Conservation (phyloP, 2,329 filamentous ascomycete genomes). For the Onygenales sp. region DNA sequence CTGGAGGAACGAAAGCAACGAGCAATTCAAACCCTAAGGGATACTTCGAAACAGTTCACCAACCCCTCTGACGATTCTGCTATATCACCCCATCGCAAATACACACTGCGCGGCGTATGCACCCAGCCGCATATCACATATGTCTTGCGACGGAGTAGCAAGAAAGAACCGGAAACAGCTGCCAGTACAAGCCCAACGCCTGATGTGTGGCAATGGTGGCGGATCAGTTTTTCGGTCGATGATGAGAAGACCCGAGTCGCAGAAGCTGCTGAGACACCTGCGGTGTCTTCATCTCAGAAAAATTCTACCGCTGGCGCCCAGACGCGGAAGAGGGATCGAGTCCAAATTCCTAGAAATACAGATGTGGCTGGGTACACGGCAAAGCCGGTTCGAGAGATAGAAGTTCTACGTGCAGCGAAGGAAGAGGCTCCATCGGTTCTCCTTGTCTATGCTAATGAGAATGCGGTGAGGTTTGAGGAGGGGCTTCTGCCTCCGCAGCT, state of each 20-base stretch:
- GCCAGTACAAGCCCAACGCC: constrained; percentile 13
- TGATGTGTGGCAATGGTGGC: constrained; percentile 46
- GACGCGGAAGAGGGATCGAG: constrained; percentile 8
- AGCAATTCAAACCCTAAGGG: constrained; percentile 31
- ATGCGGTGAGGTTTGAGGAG: constrained; percentile 27
- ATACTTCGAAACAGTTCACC: constrained; percentile 39
- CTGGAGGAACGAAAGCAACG: constrained; percentile 35
- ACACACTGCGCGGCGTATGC: constrained; percentile 49
- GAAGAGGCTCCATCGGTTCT: constrained; percentile 44
- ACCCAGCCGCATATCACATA: constrained; percentile 51
- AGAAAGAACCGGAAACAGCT: constrained; percentile 19
- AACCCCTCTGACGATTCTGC: constrained; percentile 32
- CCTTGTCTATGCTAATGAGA: constrained; percentile 51
- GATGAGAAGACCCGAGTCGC: constrained; percentile 29
- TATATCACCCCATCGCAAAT: constrained; percentile 37
- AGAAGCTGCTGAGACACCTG: constrained; percentile 13
- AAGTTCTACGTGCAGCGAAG: constrained; percentile 46
- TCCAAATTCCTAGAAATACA: constrained; percentile 16
- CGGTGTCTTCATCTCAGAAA: constrained; percentile 2
- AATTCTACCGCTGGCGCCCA: background rate
- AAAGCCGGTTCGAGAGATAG: constrained; percentile 38
- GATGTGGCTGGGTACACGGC: constrained; percentile 32
- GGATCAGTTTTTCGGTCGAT: constrained; percentile 40
- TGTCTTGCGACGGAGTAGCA: constrained; percentile 34
- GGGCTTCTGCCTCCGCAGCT: constrained; percentile 25